phyloP scores from a whole-genome alignment of 75 land plant species.

The Adiantum capillusveneris region DNA sequence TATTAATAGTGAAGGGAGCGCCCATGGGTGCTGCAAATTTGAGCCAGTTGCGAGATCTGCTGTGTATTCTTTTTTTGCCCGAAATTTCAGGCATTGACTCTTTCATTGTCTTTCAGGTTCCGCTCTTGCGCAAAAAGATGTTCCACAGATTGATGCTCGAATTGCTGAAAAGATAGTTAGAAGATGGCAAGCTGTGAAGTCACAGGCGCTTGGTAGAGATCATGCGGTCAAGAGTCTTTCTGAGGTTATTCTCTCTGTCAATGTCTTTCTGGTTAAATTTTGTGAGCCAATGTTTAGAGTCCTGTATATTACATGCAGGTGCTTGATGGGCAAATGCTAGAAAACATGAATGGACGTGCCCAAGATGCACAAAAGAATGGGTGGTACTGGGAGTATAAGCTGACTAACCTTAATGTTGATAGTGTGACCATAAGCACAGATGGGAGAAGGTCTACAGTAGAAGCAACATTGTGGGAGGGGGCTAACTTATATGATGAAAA shows the following conservation, averaged over 20 bases:
- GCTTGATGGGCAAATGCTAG: slow-evolving; percentile 76
- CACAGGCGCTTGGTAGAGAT: slow-evolving; percentile 58
- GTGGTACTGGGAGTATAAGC: slow-evolving; percentile 85
- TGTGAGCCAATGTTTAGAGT: too few species aligned
- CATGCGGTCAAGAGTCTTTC: slow-evolving; percentile 44
- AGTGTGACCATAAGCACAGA: slow-evolving; percentile 75
- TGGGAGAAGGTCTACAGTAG: slow-evolving; percentile 65
- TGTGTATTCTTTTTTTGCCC: too few species aligned
- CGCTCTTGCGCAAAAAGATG: not conserved
- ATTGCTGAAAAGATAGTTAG: slow-evolving; percentile 56
- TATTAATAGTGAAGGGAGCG: too few species aligned
- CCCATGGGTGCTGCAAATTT: too few species aligned
- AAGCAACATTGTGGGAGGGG: slow-evolving; percentile 85
- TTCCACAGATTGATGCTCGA: not conserved
- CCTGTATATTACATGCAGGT: slow-evolving; percentile 28
- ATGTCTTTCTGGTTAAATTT: too few species aligned
- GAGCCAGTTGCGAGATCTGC: too few species aligned
- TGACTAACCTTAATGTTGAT: slow-evolving; percentile 59
- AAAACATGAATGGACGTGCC: slow-evolving; percentile 71
- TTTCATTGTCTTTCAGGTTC: not conserved
- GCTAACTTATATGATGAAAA: slow-evolving; percentile 43
- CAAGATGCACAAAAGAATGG: slow-evolving; percentile 59
- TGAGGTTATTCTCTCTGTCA: slow-evolving; percentile 47
- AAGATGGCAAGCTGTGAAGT: slow-evolving; percentile 61
- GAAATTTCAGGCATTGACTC: not conserved